These are phyloP conservation scores for Sugiyamaella lignohabitans DNA, from an alignment of 805 yeast genomes.

Conservation along the genomic window DNA sequence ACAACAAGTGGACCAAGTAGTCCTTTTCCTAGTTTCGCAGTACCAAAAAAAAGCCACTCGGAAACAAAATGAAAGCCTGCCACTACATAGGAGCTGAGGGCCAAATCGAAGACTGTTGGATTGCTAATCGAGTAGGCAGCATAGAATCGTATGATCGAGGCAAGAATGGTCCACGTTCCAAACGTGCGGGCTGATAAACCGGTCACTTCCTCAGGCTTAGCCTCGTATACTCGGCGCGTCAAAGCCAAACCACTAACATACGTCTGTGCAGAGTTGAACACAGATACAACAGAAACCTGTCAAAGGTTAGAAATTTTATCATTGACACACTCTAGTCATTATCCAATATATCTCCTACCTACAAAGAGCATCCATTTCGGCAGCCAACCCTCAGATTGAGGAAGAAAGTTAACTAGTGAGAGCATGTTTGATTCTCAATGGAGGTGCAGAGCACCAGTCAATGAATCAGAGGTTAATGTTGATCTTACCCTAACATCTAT, in stretches of 20 bases:
- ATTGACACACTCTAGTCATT: too few relatives aligned
- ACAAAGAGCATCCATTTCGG: constrained; percentile 77
- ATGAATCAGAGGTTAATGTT: too few relatives aligned
- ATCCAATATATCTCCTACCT: constrained; percentile 16
- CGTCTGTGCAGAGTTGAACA: constrained; percentile 84
- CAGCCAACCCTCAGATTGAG: constrained; percentile 40
- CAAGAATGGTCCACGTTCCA: constrained; percentile 94
- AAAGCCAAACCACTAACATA: constrained; percentile 68
- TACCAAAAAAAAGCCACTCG: constrained; percentile 75
- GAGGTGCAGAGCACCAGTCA: too few relatives aligned
- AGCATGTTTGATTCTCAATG: too few relatives aligned
- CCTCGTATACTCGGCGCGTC: constrained; percentile 74
- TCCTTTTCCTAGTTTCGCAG: constrained; percentile 82
- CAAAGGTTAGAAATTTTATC: constrained; percentile 29
- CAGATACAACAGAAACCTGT: constrained; percentile 75
- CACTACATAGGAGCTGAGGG: constrained; percentile 70
- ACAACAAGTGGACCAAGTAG: constrained; percentile 85
- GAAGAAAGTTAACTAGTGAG: constrained; percentile 9
- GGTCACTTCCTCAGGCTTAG: constrained; percentile 49
- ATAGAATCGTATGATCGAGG: constrained; percentile 76
- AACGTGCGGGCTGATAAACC: constrained; percentile 87
- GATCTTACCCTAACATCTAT: too few relatives aligned
- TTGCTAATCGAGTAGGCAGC: constrained; percentile 74
- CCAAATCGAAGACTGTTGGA: constrained; percentile 67
- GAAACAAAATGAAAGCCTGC: constrained; percentile 78